Percentiles rank a stretch among this genome's conserved stretches.
Evolutionary conservation across 2,329 filamentous ascomycete genomes (phyloP).

Genomic region (Cordyceps cicadae): DNA sequence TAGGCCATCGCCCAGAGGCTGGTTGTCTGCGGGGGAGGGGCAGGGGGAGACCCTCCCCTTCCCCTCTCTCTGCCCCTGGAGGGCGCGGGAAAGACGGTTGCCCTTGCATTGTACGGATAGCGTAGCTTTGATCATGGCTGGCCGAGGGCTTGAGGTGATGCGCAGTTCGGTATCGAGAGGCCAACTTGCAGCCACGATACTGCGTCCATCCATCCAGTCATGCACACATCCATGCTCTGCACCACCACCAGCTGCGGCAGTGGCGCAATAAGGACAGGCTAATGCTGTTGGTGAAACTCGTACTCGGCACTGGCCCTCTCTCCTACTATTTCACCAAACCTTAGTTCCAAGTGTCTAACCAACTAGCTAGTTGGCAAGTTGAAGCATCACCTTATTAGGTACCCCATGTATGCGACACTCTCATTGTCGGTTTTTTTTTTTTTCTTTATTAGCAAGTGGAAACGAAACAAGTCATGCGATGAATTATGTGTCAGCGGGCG

Average conservation of each 20-base stretch:
- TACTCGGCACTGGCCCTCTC: not conserved
- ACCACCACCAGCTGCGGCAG: not conserved
- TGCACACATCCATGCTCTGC: not conserved
- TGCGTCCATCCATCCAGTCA: not conserved
- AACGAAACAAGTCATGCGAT: constrained; percentile 1
- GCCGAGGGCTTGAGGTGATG: not conserved
- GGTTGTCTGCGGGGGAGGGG: not conserved
- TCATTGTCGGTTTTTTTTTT: not conserved
- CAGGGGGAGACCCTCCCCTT: not conserved
- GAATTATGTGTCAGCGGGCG: not conserved
- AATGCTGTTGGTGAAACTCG: not conserved
- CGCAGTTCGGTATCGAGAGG: not conserved
- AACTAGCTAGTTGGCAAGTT: too few relatives aligned
- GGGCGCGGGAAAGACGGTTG: not conserved
- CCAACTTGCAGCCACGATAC: not conserved
- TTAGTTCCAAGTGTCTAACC: too few relatives aligned
- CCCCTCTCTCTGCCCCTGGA: not conserved
- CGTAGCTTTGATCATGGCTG: not conserved
- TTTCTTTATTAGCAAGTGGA: not conserved
- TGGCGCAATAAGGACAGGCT: not conserved
- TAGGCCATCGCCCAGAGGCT: not conserved
- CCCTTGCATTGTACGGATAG: not conserved
- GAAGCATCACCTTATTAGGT: too few relatives aligned
- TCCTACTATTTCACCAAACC: too few relatives aligned
- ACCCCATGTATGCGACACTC: not conserved